Conservation (phyloP, 2,329 filamentous ascomycete species). For the Talaromyces sp. region DNA sequence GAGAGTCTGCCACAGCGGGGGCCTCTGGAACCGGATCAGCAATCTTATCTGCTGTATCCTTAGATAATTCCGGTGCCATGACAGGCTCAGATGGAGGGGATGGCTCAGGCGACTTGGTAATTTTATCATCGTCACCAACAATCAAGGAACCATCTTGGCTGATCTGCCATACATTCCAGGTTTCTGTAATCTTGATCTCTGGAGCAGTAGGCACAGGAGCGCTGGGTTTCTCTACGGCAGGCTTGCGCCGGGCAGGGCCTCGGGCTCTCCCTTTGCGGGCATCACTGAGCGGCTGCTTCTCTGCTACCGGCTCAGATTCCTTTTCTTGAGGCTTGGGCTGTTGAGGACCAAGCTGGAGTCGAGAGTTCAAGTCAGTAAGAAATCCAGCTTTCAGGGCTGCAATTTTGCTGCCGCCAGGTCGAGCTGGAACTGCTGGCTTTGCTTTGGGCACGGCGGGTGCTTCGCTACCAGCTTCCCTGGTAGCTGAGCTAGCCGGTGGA, state of each 20-base stretch:
- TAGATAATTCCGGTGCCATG: slow-evolving; percentile 35
- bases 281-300: slow-evolving; percentile 81
- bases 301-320: slow-evolving; percentile 62
- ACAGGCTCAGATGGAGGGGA: slow-evolving; percentile 14
- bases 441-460: slow-evolving; percentile 55
- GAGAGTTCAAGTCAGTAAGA: slow-evolving; percentile 88
- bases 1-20: slow-evolving; percentile 7
- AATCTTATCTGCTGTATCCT: slow-evolving; percentile 39
- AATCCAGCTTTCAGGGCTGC: slow-evolving; percentile 89
- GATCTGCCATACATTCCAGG: slow-evolving; percentile 47
- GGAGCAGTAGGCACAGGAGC: slow-evolving; percentile 37
- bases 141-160: slow-evolving; percentile 36
- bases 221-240: slow-evolving; percentile 61
- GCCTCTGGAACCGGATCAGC: slow-evolving; percentile 31
- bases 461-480: slow-evolving; percentile 39
- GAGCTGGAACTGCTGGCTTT: slow-evolving; percentile 82
- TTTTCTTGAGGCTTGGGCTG: slow-evolving; percentile 73
- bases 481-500: slow-evolving; percentile 14
- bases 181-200: slow-evolving; percentile 41
- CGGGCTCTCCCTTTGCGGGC: slow-evolving; percentile 87
- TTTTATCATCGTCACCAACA: slow-evolving; percentile 27
- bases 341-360: slow-evolving; percentile 83
- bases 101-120: slow-evolving; percentile 15
- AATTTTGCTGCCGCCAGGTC: slow-evolving; percentile 82
- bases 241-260: slow-evolving; percentile 78